phyloP scores from a whole-genome alignment of 805 yeast genomes.

The Ascoidea asiatica region DNA sequence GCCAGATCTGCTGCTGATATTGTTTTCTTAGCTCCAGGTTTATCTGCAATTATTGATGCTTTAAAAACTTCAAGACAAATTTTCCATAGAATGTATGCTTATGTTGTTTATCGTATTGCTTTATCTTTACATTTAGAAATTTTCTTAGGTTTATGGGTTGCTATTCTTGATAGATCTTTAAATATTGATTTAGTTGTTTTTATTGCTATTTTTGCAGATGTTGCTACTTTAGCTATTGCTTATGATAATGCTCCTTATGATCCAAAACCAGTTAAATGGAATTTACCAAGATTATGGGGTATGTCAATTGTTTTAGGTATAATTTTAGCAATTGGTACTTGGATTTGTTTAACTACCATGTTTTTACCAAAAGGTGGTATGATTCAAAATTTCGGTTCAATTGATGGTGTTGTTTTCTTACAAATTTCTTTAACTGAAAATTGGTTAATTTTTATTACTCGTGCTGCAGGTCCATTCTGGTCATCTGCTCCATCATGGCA shows the following conservation, averaged over 20 bases:
- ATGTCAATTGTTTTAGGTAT: slow-evolving; percentile 79
- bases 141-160: slow-evolving; percentile 92
- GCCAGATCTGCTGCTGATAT: slow-evolving; percentile 96
- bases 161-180: slow-evolving; percentile 73
- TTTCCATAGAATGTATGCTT: slow-evolving; percentile 97
- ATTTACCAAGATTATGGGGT: slow-evolving; percentile 94
- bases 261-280: slow-evolving; percentile 89
- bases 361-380: slow-evolving; percentile 82
- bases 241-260: slow-evolving; percentile 93
- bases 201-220: slow-evolving; percentile 94
- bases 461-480: slow-evolving; percentile 98
- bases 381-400: slow-evolving; percentile 86
- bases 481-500: slow-evolving; percentile 92
- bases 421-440: slow-evolving; percentile 89
- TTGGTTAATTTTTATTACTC: slow-evolving; percentile 91
- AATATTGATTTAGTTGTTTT: slow-evolving; percentile 84
- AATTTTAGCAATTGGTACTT: slow-evolving; percentile 77
- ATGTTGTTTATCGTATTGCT: slow-evolving; percentile 95
- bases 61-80: slow-evolving; percentile 88
- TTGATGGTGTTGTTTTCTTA: slow-evolving; percentile 84
- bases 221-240: slow-evolving; percentile 92
- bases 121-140: slow-evolving; percentile 85
- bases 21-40: slow-evolving; percentile 90
- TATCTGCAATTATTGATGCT: slow-evolving; percentile 87
- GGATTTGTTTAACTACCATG: slow-evolving; percentile 91